A percentile compares a stretch with the other conserved stretches of the same genome.
Conservation (phyloP, 805 yeast genomes). For the Candida vaughaniae region DNA sequence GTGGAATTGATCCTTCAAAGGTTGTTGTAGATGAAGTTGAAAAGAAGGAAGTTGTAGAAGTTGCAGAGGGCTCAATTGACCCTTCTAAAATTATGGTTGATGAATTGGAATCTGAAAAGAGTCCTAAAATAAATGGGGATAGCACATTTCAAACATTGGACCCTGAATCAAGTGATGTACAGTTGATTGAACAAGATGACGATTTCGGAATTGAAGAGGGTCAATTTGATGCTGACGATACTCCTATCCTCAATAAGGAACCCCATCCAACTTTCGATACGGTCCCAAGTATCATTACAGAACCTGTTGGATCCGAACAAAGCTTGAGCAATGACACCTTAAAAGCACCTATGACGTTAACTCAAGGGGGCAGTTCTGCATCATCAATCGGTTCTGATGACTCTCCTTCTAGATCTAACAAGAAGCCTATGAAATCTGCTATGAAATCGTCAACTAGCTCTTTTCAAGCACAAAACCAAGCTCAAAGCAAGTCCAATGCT, state of each 20-base stretch:
- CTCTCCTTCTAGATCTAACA: slow-evolving; percentile 22
- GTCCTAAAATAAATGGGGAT: neutral
- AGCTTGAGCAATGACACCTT: slow-evolving; percentile 2
- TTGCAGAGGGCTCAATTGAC: slow-evolving; percentile 19
- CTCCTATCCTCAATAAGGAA: slow-evolving; percentile 19
- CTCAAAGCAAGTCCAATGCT: slow-evolving; percentile 25
- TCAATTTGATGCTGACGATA: slow-evolving; percentile 18
- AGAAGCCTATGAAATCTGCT: slow-evolving; percentile 52
- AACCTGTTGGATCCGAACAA: neutral
- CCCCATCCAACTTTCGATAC: slow-evolving; percentile 33
- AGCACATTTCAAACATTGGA: neutral
- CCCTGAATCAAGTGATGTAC: slow-evolving; percentile 1
- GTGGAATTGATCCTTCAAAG: slow-evolving; percentile 8
- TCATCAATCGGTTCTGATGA: slow-evolving; percentile 32
- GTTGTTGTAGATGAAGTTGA: slow-evolving; percentile 15
- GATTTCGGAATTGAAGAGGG: slow-evolving; percentile 27
- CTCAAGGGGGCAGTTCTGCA: slow-evolving; percentile 22
- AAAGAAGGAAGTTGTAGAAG: slow-evolving; percentile 10
- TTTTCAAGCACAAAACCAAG: slow-evolving; percentile 15
- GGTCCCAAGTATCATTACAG: slow-evolving; percentile 24
- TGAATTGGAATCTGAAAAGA: slow-evolving; percentile 20
- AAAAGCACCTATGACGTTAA: slow-evolving; percentile 22
- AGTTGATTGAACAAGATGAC: slow-evolving; percentile 12
- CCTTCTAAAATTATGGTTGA: slow-evolving; percentile 23
- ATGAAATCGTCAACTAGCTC: slow-evolving; percentile 39